phyloP scores from a whole-genome alignment of 106 monocot genomes.

The Hemerocallis citrina region DNA sequence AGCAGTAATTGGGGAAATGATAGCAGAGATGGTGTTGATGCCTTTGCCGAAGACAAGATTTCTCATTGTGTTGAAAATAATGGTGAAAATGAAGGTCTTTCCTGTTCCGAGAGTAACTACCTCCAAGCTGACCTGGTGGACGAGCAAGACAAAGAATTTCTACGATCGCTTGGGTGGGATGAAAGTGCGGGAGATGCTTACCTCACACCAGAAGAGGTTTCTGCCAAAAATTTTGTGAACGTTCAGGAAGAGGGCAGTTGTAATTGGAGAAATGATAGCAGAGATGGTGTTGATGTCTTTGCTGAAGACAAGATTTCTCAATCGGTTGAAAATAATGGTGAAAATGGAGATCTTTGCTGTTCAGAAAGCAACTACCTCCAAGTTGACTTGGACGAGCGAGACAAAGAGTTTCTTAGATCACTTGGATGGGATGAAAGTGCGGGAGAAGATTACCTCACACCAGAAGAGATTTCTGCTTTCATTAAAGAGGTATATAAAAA shows the following conservation, averaged over 20 bases:
- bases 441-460: slow-evolving; percentile 7
- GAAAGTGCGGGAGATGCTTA: slow-evolving; percentile 5
- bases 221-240: background rate
- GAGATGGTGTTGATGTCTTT: background rate
- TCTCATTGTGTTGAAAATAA: background rate
- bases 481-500: no score
- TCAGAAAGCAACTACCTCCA: background rate
- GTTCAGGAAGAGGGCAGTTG: background rate
- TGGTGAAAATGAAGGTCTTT: background rate
- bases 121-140: background rate
- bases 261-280: background rate
- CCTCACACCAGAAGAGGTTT: slow-evolving; percentile 20
- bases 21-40: background rate
- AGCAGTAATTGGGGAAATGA: background rate
- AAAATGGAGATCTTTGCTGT: background rate
- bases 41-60: background rate
- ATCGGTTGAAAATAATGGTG: background rate
- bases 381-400: background rate
- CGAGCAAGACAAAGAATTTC: slow-evolving; percentile 2
- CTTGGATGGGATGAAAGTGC: slow-evolving; percentile 31
- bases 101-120: background rate
- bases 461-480: slow-evolving; percentile 15
- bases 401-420: slow-evolving; percentile 1
- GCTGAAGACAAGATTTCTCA: background rate
- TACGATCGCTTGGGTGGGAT: slow-evolving; percentile 24